Conservation (phyloP, 2,329 filamentous ascomycete species). For the Meredithiella fracta region DNA sequence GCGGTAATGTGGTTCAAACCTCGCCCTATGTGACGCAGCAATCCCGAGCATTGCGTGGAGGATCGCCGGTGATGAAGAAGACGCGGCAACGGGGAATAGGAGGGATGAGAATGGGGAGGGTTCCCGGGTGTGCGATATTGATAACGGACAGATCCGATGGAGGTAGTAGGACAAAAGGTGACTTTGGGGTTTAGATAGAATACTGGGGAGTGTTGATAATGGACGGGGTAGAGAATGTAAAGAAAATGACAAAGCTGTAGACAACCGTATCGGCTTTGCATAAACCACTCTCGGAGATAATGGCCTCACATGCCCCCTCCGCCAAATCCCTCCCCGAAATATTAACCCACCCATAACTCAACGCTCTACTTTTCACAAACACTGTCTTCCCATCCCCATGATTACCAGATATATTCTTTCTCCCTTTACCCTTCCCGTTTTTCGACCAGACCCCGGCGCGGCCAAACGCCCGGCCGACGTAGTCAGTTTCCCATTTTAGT, state of each 20-base stretch:
- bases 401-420: too few species aligned
- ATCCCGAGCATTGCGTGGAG: constrained; percentile 15
- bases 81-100: constrained; percentile 15
- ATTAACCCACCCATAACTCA: constrained; percentile 3
- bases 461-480: constrained; percentile 19
- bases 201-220: neutral
- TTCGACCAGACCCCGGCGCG: constrained; percentile 20
- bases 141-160: constrained; percentile 15
- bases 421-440: constrained; percentile 7
- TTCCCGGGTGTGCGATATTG: constrained; percentile 11
- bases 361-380: neutral
- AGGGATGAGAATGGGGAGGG: constrained; percentile 15
- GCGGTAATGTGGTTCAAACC: constrained; percentile 11
- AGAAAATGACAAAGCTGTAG: neutral
- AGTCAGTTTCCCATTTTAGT: constrained; percentile 21
- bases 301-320: neutral
- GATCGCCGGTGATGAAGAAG: constrained; percentile 14
- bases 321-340: neutral
- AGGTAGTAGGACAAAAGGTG: constrained; percentile 15
- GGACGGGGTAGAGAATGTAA: neutral
- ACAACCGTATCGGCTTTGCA: neutral
- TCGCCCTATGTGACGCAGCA: constrained; percentile 14
- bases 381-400: too few species aligned
- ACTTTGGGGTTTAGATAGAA: constrained; percentile 2
- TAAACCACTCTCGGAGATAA: neutral